Conservation (phyloP, 371 early-diverging fungal species). For the Mucor velutinosus region DNA sequence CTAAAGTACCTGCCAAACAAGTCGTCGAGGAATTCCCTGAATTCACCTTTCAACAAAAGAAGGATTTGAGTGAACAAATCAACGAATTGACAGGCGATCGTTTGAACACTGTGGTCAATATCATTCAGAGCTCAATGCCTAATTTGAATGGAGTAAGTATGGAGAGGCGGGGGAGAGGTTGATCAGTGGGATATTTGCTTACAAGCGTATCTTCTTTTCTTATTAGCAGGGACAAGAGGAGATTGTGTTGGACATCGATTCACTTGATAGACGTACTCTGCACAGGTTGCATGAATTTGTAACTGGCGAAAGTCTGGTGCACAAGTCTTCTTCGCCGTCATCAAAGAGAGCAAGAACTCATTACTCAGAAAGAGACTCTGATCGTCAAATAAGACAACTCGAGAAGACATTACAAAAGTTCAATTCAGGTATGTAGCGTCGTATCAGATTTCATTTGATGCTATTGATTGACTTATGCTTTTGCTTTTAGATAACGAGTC, state of each 20-base stretch:
- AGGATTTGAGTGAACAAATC: constrained; percentile 84
- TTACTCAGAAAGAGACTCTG: constrained; percentile 54
- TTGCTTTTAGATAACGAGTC: constrained; percentile 38
- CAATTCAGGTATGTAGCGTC: constrained; percentile 24
- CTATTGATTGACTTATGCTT: not conserved
- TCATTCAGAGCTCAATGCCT: constrained; percentile 88
- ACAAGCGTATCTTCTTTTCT: not conserved
- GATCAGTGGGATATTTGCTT: not conserved
- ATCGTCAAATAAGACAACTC: constrained; percentile 65
- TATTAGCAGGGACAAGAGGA: constrained; percentile 78
- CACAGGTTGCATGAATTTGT: constrained; percentile 88
- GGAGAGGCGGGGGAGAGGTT: not conserved
- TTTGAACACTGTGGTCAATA: constrained; percentile 77
- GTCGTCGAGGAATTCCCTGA: constrained; percentile 46
- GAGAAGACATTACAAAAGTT: constrained; percentile 70
- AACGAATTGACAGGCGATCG: constrained; percentile 78
- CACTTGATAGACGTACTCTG: constrained; percentile 82
- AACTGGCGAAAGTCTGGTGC: constrained; percentile 51
- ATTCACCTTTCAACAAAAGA: constrained; percentile 90
- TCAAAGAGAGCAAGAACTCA: constrained; percentile 48
- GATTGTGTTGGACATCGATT: constrained; percentile 95
- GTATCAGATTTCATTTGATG: not conserved
- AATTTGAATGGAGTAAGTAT: constrained; percentile 67
- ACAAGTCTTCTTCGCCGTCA: constrained; percentile 10
- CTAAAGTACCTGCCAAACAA: constrained; percentile 8